Base-by-base conservation (phyloP, 352 stramenopile genomes). In the Thraustochytrium striatum region DNA sequence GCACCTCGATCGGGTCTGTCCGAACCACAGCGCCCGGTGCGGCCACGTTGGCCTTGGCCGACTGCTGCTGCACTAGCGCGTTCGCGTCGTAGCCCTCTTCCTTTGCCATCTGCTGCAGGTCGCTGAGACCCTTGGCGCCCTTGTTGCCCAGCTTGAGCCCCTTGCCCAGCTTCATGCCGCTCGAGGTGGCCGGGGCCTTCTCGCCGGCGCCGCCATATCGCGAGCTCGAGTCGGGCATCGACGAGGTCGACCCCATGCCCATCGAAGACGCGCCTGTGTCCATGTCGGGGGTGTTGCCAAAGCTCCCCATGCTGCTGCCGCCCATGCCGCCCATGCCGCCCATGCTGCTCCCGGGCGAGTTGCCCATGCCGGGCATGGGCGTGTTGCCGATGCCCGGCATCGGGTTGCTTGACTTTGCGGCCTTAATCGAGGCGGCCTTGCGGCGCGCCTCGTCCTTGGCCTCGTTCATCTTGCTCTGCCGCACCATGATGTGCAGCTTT, bases 401-500 rank as follows among this genome's bases (percentile, higher is more conserved):
- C 8, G 65, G 21, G 41, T 70, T 75, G 11, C 9, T 72, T 16
- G 65, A 39, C 65, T 61, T 72, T 38, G 43, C 9, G 0, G 65
- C 39, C 32, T 92, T 91, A 81, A 95, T 94, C 44, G 88, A 87
- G 52, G 87, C 88, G 75, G 88, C 91, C 83, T 94, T 89, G 83
- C 89, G 89, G 85, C 92, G 93, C 86, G 92, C 93, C 83, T 94
- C 89, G 79, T 92, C 89, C 85, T 92, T 93, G 32, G 90, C 90
- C 1, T 90, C 89, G 1, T 90, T 89, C 55, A 89, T 91, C 87
- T 98, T 98, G 85, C 89, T 94, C 85, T 98, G 90, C 79, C 98
- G 90, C 79, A 99, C 97, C 90, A 98, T 98, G 61, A 97, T 93
- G 84, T 96, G 89, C 72, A 99, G 91, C 85, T 98, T 97, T 87